These are phyloP conservation scores for Piedraia hortae DNA, from an alignment of 2,329 filamentous ascomycete genomes.

Conservation along the genomic window DNA sequence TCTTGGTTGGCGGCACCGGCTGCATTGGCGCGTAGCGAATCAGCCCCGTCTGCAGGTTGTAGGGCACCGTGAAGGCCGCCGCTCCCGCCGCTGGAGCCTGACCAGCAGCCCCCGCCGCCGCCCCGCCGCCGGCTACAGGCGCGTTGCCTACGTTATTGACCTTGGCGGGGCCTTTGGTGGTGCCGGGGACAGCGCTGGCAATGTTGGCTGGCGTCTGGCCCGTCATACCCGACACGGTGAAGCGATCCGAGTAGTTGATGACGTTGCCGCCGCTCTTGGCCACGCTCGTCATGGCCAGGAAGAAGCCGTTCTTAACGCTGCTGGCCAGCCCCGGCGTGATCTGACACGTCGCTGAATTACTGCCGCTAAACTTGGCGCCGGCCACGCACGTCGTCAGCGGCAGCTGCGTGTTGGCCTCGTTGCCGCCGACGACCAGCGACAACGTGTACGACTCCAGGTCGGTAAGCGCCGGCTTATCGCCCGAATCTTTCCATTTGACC, in stretches of 20 bases:
- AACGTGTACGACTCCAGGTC: constrained; percentile 28
- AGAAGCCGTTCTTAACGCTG: constrained; percentile 26
- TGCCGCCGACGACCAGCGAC: constrained; percentile 32
- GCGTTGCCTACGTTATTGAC: constrained; percentile 10
- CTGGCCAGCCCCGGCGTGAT: constrained; percentile 6
- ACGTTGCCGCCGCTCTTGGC: constrained; percentile 26
- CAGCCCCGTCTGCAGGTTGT: constrained; percentile 26
- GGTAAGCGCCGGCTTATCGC: constrained; percentile 21
- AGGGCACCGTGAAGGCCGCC: constrained; percentile 17
- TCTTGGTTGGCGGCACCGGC: constrained; percentile 28
- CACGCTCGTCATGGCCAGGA: constrained; percentile 30
- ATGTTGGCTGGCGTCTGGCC: constrained; percentile 25
- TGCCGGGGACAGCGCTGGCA: constrained; percentile 12
- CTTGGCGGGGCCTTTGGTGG: constrained; percentile 14
- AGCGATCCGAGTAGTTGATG: constrained; percentile 33
- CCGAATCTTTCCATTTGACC: constrained; percentile 29
- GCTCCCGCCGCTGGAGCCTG: constrained; percentile 1
- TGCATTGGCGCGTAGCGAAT: constrained; percentile 36
- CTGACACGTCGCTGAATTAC: constrained; percentile 3
- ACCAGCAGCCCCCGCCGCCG: constrained; percentile 3
- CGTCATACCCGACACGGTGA: constrained; percentile 36
- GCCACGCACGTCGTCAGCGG: constrained; percentile 3
- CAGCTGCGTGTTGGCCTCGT: constrained; percentile 17
- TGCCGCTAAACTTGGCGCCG: constrained; percentile 2
- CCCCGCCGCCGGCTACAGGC: constrained; percentile 3